phyloP scores from a whole-genome alignment of 2,329 filamentous ascomycete genomes.

The Arthrinium phaeospermum region DNA sequence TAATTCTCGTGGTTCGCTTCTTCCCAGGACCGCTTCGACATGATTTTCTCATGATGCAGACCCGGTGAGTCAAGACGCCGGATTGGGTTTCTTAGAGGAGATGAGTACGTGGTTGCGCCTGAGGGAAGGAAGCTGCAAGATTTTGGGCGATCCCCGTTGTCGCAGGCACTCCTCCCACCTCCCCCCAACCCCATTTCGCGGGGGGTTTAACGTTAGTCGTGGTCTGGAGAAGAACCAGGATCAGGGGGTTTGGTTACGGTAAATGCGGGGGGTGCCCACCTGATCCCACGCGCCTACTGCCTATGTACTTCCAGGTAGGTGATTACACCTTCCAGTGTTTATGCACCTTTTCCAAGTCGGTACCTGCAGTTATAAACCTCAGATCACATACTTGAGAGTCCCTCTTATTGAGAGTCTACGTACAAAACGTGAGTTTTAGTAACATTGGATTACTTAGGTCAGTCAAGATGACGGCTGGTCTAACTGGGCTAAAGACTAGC shows the following conservation, averaged over 20 bases:
- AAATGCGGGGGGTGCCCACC: not conserved
- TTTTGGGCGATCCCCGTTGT: not conserved
- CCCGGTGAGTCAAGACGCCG: not conserved
- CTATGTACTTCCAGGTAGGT: no score
- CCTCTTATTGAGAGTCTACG: no score
- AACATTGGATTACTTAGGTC: no score
- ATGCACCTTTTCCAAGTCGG: not conserved
- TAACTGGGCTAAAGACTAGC: not conserved
- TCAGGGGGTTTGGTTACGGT: not conserved
- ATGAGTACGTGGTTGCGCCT: not conserved
- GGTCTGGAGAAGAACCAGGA: not conserved
- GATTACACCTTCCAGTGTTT: no score
- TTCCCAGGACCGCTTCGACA: slow-evolving; percentile 26
- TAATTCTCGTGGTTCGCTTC: slow-evolving; percentile 16
- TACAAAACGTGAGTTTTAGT: no score
- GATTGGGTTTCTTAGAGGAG: not conserved
- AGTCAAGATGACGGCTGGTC: not conserved
- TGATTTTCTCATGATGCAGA: not conserved
- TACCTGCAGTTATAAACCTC: not conserved
- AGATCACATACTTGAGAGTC: no score
- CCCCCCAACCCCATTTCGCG: not conserved
- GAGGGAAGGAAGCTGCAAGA: not conserved
- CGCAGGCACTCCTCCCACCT: not conserved
- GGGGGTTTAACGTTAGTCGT: not conserved
- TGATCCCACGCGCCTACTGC: no score